These are phyloP conservation scores for Verticillium klebahnii DNA, from an alignment of 2,329 filamentous ascomycete species.

Conservation along the genomic window DNA sequence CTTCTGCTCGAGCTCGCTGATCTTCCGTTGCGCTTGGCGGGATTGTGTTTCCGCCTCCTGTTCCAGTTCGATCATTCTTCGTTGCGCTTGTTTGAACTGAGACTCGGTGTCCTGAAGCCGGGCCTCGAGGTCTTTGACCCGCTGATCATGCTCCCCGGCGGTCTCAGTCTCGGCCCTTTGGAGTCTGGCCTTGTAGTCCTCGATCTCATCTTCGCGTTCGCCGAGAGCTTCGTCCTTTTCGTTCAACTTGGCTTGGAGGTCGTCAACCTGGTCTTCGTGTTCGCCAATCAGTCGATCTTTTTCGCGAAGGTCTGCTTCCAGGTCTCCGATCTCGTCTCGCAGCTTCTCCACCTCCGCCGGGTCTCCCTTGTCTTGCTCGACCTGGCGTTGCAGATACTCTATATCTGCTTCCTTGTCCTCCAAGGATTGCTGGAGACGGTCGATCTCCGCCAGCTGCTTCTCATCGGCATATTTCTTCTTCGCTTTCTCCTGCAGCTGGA, in stretches of 20 bases:
- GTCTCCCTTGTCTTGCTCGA: slow-evolving; percentile 52
- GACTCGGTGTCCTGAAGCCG: slow-evolving; percentile 47
- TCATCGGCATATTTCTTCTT: slow-evolving; percentile 73
- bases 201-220: slow-evolving; percentile 45
- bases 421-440: slow-evolving; percentile 51
- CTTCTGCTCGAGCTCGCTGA: slow-evolving; percentile 43
- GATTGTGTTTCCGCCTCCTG: slow-evolving; percentile 49
- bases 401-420: slow-evolving; percentile 57
- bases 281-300: slow-evolving; percentile 71
- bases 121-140: slow-evolving; percentile 47
- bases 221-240: slow-evolving; percentile 55
- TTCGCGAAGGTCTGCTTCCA: slow-evolving; percentile 70
- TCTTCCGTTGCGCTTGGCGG: slow-evolving; percentile 52
- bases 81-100: slow-evolving; percentile 51
- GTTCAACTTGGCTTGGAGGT: slow-evolving; percentile 51
- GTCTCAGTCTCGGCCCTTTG: slow-evolving; percentile 45
- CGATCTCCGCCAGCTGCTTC: slow-evolving; percentile 57
- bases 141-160: slow-evolving; percentile 10
- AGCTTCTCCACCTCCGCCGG: slow-evolving; percentile 61
- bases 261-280: slow-evolving; percentile 70
- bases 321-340: slow-evolving; percentile 68
- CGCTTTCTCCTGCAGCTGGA: slow-evolving; percentile 76
- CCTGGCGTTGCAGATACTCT: slow-evolving; percentile 53
- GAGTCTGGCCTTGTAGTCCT: slow-evolving; percentile 43
- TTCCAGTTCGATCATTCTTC: slow-evolving; percentile 50